Conservation (phyloP, 345 rosid genomes). For the Trapa bicornis region DNA sequence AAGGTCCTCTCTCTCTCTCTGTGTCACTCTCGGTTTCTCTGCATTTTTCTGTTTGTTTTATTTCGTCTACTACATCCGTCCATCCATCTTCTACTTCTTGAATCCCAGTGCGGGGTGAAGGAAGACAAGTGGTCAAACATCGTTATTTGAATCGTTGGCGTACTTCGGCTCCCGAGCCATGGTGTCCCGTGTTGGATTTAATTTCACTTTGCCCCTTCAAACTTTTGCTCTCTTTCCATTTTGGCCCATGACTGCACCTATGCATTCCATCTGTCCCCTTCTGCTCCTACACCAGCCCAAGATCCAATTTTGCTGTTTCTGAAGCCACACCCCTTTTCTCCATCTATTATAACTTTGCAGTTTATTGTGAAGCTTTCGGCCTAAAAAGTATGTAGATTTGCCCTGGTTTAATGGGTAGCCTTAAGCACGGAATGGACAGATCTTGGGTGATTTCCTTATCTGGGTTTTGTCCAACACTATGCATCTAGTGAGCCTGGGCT, state of each 20-base stretch:
- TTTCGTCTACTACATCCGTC: no score
- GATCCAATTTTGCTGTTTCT: neutral
- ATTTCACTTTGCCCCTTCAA: neutral
- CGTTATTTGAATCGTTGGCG: neutral
- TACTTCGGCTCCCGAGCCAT: neutral
- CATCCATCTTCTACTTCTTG: neutral
- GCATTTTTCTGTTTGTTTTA: neutral
- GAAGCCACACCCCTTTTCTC: no score
- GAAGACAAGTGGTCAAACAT: neutral
- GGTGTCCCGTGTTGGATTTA: neutral
- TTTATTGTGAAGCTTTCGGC: no score
- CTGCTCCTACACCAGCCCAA: neutral
- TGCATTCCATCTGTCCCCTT: neutral
- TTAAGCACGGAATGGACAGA: neutral
- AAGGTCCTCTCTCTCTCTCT: conserved; percentile 35
- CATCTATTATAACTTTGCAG: neutral
- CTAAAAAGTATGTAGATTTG: neutral
- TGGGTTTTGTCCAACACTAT: neutral
- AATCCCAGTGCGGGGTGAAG: conserved; percentile 11
- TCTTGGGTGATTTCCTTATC: neutral
- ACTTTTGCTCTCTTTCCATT: neutral
- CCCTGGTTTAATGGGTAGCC: neutral
- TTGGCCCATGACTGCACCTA: neutral
- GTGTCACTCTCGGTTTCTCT: conserved; percentile 3
- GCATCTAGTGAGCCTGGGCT: neutral